Evolutionary conservation across 2,329 filamentous ascomycete species (phyloP), one percentile per base, ranked within the genome.

Genomic region (Ascochyta lentis): DNA sequence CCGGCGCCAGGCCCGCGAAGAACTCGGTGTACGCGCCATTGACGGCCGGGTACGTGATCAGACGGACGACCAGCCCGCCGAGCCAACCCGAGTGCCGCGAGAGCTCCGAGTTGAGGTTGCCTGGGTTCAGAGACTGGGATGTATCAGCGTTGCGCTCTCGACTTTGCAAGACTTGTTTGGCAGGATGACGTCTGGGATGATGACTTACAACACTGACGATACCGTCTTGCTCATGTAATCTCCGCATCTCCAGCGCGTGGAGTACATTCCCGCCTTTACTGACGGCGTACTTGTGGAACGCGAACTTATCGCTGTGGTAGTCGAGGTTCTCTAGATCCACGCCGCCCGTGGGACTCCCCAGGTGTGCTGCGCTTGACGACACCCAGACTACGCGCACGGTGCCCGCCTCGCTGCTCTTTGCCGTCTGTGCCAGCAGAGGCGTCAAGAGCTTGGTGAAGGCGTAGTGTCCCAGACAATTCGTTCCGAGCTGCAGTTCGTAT

Each of bases 401-500:
- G 16, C 62, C 67, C 6, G 56, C 40, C 3, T 54, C 57, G 2
- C 62, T 60, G 10, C 42, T 50, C 41, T 57, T 49, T 0, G 73
- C 77, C 0, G 78, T 74, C 10, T 64, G 43, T 0, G 56, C 33
- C 4, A 80, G 65, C 6, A 74, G 23, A 0, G 78, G 77, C 0
- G 70, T 65, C 1, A 81, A 66, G 0, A 76, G 56, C 48, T 77
- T 63, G 0, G 73, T 78, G 38, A 80, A 73, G 1, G 79, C 69
- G 42, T 74, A 77, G 2, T 76, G 76, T 0, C 71, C 78, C 1
- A 80, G 49, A 49, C 69, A 74, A 54, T 80, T 79, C 6, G 73
- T 77, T 7, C 71, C 78, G 6, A 80, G 63, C 47, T 78, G 72
- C 2, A 64, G 19, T 26, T 73, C 69, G 49, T 65, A 56, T 9